Evolutionary conservation across 139 green algal species (phyloP), one percentile per base, ranked within the genome.

Genomic region (Tetradesmus lagerheimii): DNA sequence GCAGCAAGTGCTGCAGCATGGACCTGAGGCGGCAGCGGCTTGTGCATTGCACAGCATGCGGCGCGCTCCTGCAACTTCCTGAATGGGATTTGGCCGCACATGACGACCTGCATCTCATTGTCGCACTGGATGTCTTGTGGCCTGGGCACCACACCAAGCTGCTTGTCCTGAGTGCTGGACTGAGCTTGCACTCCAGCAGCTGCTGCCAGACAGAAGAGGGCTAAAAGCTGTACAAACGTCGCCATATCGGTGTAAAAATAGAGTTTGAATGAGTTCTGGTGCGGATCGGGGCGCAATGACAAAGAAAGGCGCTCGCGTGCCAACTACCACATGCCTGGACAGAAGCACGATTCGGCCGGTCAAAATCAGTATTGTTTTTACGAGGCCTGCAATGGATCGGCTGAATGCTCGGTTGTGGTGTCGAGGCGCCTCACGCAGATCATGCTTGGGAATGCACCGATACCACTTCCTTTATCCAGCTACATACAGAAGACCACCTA

Each of bases 61-160:
- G 39, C 27, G 15, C 80, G 80, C 23, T 71, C 45, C 11, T 29
- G 14, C 38, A 50, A 8, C 15, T 74, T 31, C 0, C 23, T 35
- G 12, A 86, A 71, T 45, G 80, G 80, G 34, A 86, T 86, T 11
- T 86, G 45, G 1, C 80, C 80, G 45, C 80, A 86, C 80, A 86
- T 86, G 0, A 86, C 80, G 1, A 74, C 27, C 31, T 86, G 80
- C 80, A 86, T 43, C 11, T 86, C 80, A 15, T 47, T 86, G 27
- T 86, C 80, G 80, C 80, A 86, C 15, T 71, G 57, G 16, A 71
- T 71, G 20, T 71, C 57, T 71, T 31, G 57, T 31, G 57, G 57
- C 57, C 57, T 71, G 57, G 57, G 23, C 20, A 71, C 57, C 15
- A 31, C 57, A 71, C 57, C 57, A 71, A 71, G 57, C 57, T 71